A percentile compares a stretch with the other conserved stretches of the same genome.
phyloP scores from a whole-genome alignment of 495 filamentous ascomycete species.

The Podospora pseudoanserina region DNA sequence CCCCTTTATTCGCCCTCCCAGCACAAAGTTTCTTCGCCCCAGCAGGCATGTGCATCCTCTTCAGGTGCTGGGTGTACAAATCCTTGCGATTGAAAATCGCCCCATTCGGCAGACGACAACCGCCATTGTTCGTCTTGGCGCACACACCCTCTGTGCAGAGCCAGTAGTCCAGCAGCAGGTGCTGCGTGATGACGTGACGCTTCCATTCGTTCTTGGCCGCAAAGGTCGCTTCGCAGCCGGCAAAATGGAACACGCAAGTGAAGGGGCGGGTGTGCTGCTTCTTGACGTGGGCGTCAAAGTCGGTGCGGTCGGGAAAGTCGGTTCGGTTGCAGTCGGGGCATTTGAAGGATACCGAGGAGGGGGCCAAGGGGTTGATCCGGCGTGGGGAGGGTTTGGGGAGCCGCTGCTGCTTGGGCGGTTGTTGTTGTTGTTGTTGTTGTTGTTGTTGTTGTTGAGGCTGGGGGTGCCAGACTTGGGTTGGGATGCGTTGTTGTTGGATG shows the following conservation, averaged over 20 bases:
- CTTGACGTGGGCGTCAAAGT: constrained; percentile 49
- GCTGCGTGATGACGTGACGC: constrained; percentile 78
- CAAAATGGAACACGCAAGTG: constrained; percentile 72
- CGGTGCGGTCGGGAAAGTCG: constrained; percentile 38
- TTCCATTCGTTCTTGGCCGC: constrained; percentile 92
- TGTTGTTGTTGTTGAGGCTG: neutral
- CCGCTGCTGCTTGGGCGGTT: neutral
- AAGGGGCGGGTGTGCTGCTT: constrained; percentile 61
- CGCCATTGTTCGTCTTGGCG: constrained; percentile 32
- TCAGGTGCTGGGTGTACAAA: constrained; percentile 82
- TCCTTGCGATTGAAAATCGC: constrained; percentile 92
- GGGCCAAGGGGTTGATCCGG: neutral
- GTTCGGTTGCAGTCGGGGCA: constrained; percentile 25
- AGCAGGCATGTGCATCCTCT: constrained; percentile 72
- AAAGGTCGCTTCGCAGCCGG: constrained; percentile 74
- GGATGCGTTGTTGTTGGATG: neutral
- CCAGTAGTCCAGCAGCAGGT: constrained; percentile 75
- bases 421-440: neutral
- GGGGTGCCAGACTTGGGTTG: neutral
- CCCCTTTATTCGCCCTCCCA: neutral
- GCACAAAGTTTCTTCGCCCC: constrained; percentile 37
- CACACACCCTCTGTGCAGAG: constrained; percentile 69
- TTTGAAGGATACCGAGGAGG: constrained; percentile 8
- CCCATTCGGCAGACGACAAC: constrained; percentile 29
- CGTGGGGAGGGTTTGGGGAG: neutral